These are phyloP conservation scores for Ogataea degrootiae DNA, from an alignment of 805 yeast genomes.

Conservation along the genomic window DNA sequence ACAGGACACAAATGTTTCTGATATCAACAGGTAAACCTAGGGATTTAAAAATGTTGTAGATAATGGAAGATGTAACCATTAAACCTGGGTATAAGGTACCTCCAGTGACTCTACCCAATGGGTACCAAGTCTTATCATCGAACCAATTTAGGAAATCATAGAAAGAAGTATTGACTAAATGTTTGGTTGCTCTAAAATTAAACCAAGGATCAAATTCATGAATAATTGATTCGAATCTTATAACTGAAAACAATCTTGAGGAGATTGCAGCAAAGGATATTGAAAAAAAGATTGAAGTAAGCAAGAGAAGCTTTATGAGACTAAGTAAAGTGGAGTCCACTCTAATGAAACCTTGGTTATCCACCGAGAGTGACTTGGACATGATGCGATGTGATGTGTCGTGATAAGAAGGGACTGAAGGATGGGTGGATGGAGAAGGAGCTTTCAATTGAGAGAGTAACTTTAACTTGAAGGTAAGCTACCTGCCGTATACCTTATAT, in stretches of 20 bases:
- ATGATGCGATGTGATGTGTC: no score
- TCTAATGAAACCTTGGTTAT: conserved; percentile 24
- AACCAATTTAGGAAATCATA: conserved; percentile 97
- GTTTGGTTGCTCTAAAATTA: conserved; percentile 94
- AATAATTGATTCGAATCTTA: conserved; percentile 91
- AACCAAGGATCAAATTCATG: conserved; percentile 98
- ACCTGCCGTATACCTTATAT: no score
- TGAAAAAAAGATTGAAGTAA: conserved; percentile 62
- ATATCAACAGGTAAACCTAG: conserved; percentile 85
- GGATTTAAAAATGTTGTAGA: conserved; percentile 67
- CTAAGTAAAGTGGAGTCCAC: conserved; percentile 19
- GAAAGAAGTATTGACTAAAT: conserved; percentile 75
- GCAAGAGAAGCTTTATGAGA: conserved; percentile 40
- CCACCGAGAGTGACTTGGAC: conserved; percentile 13
- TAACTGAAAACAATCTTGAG: conserved; percentile 91
- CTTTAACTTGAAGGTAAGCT: no score
- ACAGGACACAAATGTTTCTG: conserved; percentile 89
- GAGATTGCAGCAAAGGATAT: conserved; percentile 91
- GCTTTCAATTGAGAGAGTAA: no score
- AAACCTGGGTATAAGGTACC: conserved; percentile 97
- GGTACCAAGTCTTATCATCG: conserved; percentile 98
- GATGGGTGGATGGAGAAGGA: no score
- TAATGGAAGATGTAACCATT: conserved; percentile 94
- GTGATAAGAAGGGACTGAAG: no score
- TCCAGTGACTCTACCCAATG: conserved; percentile 97